These are phyloP conservation scores for Emmonsia crescens DNA, from an alignment of 2,329 filamentous ascomycete genomes.

Conservation along the genomic window DNA sequence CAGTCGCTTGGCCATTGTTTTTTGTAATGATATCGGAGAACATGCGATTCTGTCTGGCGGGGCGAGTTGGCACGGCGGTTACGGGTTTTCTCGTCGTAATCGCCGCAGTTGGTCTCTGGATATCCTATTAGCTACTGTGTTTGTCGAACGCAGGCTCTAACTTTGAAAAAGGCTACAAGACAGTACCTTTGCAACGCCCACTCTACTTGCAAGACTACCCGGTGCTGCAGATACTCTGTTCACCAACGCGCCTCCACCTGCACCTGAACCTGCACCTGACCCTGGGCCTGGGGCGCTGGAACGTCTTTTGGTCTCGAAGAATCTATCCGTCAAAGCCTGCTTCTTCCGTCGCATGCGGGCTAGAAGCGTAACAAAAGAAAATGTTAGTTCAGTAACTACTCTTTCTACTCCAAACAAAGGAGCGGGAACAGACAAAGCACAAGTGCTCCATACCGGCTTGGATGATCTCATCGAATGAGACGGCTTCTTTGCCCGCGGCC, in stretches of 20 bases:
- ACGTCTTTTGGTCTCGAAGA: constrained; percentile 46
- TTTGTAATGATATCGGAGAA: constrained; percentile 15
- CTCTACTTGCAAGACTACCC: constrained; percentile 47
- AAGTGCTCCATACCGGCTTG: constrained; percentile 31
- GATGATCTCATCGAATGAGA: constrained; percentile 43
- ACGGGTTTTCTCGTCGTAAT: constrained; percentile 29
- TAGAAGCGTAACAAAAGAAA: constrained; percentile 17
- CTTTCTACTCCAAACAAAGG: background rate
- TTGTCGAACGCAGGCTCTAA: background rate
- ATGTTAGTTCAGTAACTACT: background rate
- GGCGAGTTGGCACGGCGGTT: constrained; percentile 25
- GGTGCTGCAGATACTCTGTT: constrained; percentile 34
- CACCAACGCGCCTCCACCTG: constrained; percentile 24
- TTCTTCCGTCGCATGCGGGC: constrained; percentile 46
- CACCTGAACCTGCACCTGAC: constrained; percentile 29
- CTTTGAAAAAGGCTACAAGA: background rate
- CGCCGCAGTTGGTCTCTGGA: constrained; percentile 30
- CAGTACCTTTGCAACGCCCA: constrained; percentile 46
- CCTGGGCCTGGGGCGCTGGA: constrained; percentile 37
- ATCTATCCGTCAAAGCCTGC: constrained; percentile 47
- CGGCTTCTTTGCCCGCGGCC: constrained; percentile 26
- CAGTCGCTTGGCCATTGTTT: constrained; percentile 22
- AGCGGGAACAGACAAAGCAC: constrained; percentile 1
- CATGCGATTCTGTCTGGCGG: constrained; percentile 24
- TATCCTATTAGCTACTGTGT: background rate